These are phyloP conservation scores for Prosopis cineraria DNA, from an alignment of 306 rosid genomes.

Conservation along the genomic window DNA sequence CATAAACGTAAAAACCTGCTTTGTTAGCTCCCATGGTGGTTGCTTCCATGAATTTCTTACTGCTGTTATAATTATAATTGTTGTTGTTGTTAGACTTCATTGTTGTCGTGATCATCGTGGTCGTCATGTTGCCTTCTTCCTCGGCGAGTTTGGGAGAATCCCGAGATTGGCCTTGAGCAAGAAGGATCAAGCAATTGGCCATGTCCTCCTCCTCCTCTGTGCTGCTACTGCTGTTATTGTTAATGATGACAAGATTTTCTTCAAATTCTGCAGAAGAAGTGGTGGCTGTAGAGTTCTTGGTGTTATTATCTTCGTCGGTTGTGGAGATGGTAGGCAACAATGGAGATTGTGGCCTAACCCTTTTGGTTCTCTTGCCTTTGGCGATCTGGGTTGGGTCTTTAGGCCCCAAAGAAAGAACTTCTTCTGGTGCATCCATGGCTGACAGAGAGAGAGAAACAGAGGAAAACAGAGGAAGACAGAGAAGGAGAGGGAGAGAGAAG, in stretches of 20 bases:
- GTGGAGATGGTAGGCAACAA: not conserved
- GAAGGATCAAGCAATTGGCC: constrained; percentile 22
- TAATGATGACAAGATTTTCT: not conserved
- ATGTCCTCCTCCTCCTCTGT: constrained; percentile 23
- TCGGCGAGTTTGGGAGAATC: not conserved
- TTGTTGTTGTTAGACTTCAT: not conserved
- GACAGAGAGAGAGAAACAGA: constrained; percentile 14
- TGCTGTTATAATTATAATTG: not conserved
- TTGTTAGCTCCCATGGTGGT: not conserved
- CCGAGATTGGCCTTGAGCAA: constrained; percentile 17
- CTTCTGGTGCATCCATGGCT: constrained; percentile 42
- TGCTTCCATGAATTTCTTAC: constrained; percentile 1
- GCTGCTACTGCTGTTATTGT: not conserved
- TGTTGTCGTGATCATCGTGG: too few species aligned
- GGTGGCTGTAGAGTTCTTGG: not conserved
- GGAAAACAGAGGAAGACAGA: not conserved
- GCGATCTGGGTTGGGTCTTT: constrained; percentile 51
- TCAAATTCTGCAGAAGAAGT: constrained; percentile 2
- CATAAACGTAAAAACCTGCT: constrained; percentile 2
- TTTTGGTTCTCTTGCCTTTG: constrained; percentile 91
- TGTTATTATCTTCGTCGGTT: not conserved
- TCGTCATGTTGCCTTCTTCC: not conserved
- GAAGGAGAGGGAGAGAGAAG: not conserved
- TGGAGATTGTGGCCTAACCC: constrained; percentile 89
- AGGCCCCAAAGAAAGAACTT: constrained; percentile 43